Base-by-base conservation (phyloP, 139 green algal species). In the Chlorella sp. region DNA sequence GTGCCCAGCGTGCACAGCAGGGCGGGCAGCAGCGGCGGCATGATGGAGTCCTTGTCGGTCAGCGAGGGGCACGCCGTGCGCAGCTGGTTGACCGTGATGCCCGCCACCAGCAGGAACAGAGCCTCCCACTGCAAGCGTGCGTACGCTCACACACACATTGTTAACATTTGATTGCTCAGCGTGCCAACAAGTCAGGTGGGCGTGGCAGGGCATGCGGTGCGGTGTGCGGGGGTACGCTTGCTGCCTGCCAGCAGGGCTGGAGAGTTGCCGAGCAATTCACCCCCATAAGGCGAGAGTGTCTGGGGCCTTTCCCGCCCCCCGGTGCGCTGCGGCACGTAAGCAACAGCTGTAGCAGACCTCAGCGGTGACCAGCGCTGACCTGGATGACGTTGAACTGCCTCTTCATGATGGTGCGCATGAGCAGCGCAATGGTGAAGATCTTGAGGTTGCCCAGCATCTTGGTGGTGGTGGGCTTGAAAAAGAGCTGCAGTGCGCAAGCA, bases 391-490 rank as follows among this genome's bases (percentile, higher is more conserved):
- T 95, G 86, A 97, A 97, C 23, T 42, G 71, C 22, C 89, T 84
- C 50, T 86, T 72, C 88, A 97, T 83, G 31, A 98, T 80, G n/a
- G 76, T 65, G 24, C 86, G 86, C 86, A 98, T 91, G 49, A 98
- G 86, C 65, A 98, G 63, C 17, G 93, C 93, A 31, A 98, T 98
- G 50, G 74, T 81, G 69, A 89, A 86, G 64, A 89, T 81, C 80
- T 98, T 98, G 1, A 98, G 82, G 85, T 98, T 98, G 63, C 84
- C 81, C 32, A 98, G 85, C 94, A 98, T 98, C 86, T 98, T 98
- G 65, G 93, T 93, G 36, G 94, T 98, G 24, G 93, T 95, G 51
- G 94, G 94, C 27, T 68, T 35, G 70, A 83, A 83, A 69, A 82
- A 86, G 30, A 86, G 69, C 77, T 83, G 77, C 70, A 75, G 55